Base-by-base conservation (phyloP, 1,284 basidiomycete species). In the Leccinum cinnamomeum region DNA sequence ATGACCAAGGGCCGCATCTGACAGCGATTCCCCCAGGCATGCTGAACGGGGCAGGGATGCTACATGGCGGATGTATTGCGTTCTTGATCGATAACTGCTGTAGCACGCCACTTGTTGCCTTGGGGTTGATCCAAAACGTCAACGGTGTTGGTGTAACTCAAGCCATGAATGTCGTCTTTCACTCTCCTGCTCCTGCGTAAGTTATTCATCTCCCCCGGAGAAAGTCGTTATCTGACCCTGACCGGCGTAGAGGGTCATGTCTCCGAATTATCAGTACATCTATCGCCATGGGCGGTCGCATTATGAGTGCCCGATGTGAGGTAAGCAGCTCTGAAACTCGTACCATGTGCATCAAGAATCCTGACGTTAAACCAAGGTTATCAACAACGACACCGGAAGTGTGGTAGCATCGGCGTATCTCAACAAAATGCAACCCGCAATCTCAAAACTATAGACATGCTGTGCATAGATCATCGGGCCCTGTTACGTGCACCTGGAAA, bases 71-170 rank as follows among this genome's bases (percentile, higher is more conserved):
- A 50, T 88, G 87, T 59, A 71, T 90, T 44, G 85, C 87, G 55
- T 90, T 89, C 72, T 76, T 90, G 60, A 83, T 90, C 58, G 89
- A 90, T 76, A 89, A 88, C 66, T 89, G 87, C 72, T 86, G 83
- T 46, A 84, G 84, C 59, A 85, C 85, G 12, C 87, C 88, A 0
- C 79, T 90, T 8, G 82, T 89, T 54, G 84, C 84, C 3, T 78
- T 90, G 12, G 88, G 87, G 2, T 69, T 89, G 46, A 72, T 84
- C 48, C 78, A 82, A 65, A 80, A 81, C 62, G 73, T 79, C n/a
- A 89, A 90, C 61, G 88, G 87, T 3, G 88, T 89, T 12, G 88
- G 88, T 12, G 88, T 90, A 20, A 90, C 86, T 3, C 87, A 89
- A 71, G 81, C 82, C 8, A 81, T 89, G 82, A 86, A 85, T 64